A percentile compares a stretch with the other conserved stretches of the same genome.
phyloP scores from a whole-genome alignment of 1,139 yeast genomes.

The Blastobotrys proliferans region DNA sequence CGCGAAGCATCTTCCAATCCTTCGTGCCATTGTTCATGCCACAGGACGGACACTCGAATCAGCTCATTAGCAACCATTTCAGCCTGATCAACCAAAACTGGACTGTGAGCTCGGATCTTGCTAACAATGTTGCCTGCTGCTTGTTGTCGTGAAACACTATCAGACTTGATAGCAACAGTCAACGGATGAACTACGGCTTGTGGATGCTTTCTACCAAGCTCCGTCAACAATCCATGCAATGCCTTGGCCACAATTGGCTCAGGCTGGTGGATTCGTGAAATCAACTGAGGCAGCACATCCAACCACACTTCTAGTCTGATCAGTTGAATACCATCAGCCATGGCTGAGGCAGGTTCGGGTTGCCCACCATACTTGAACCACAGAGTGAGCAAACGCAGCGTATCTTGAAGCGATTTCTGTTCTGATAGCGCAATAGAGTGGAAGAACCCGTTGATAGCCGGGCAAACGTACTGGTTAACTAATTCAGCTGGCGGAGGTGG shows the following conservation, averaged over 20 bases:
- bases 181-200: conserved; percentile 94
- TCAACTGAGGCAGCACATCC: conserved; percentile 91
- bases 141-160: conserved; percentile 79
- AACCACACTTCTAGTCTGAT: conserved; percentile 92
- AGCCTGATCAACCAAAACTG: conserved; percentile 83
- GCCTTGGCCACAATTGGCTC: conserved; percentile 79
- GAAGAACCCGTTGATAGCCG: conserved; percentile 93
- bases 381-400: conserved; percentile 78
- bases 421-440: conserved; percentile 86
- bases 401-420: conserved; percentile 80
- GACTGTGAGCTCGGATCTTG: conserved; percentile 85
- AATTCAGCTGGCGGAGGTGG: conserved; percentile 8
- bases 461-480: conserved; percentile 83
- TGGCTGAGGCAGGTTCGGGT: conserved; percentile 85
- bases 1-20: conserved; percentile 96
- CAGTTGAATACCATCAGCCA: conserved; percentile 86
- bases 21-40: conserved; percentile 99
- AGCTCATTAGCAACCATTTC: conserved; percentile 91
- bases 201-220: conserved; percentile 92
- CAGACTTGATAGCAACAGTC: conserved; percentile 94
- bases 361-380: conserved; percentile 97
- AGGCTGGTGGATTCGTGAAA: conserved; percentile 95
- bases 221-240: conserved; percentile 74
- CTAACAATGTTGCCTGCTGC: conserved; percentile 92
- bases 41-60: conserved; percentile 88